Base-by-base conservation (phyloP, 331 rosid species). In the Spiraea crenata region DNA sequence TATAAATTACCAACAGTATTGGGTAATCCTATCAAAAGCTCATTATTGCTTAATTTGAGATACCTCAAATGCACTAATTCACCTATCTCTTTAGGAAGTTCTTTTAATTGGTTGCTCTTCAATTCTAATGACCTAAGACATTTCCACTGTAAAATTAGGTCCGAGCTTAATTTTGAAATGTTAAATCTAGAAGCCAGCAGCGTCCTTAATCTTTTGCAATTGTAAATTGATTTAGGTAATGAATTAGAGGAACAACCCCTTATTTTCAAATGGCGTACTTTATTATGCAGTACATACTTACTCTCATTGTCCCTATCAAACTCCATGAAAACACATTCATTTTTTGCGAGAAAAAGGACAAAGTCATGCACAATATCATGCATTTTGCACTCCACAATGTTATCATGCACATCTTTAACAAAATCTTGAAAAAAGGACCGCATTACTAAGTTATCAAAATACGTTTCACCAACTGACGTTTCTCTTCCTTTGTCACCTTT, bases 121-220 rank as follows among this genome's bases (percentile, higher is more conserved):
- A 72, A 31, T 38, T 13, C 51, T 48, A 72, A 49, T 35, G 61
- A 40, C 14, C 69, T 47, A 10, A 72, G 76, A 45, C 40, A 17
- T 49, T 2, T 61, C 41, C 60, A 50, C 5, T 61, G 11, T 37
- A 8, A 49, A 49, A 72, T 5, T n/a, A 31, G 10, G 25, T 44
- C 7, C 5, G 10, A 64, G 65, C 61, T 12, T 7, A 51, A 7
- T 25, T 12, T 9, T 4, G 38, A 7, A 37, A 19, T 16, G 16
- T 16, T 0, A 13, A 2, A 25, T 0, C 31, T 25, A 25, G 16
- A 15, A 54, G 63, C 69, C 35, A 59, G 1, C 13, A 61, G 69
- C 7, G 76, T 37, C 20, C 31, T 69, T 17, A 72, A 61, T 0
- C 37, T 61, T 44, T 46, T 45, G 4, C 40, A 19, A 5, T 9